Evolutionary conservation across 352 stramenopile species (phyloP).

Genomic region (Phytophthora citricola): DNA sequence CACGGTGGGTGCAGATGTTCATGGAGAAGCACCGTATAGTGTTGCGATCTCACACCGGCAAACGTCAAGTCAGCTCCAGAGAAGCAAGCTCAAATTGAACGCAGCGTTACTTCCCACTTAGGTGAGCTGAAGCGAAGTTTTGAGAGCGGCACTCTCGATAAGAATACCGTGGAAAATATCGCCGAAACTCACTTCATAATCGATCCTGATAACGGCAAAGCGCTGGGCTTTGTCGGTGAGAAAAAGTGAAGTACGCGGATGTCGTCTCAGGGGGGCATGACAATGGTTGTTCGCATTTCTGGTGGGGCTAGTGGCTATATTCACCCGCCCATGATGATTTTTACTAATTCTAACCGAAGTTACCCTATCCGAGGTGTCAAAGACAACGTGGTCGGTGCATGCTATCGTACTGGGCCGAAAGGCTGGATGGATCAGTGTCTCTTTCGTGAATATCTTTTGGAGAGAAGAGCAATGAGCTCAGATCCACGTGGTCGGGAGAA

Average conservation of each 20-base stretch:
- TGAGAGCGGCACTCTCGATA: too few relatives aligned
- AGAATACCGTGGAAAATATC: background rate
- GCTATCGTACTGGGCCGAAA: constrained; percentile 13
- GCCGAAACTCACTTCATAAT: constrained; percentile 6
- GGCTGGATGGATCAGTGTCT: constrained; percentile 6
- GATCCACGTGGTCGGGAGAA: background rate
- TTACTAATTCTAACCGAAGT: constrained; percentile 1
- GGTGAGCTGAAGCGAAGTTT: too few relatives aligned
- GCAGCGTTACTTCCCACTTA: too few relatives aligned
- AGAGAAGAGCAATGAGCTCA: background rate
- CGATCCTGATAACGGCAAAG: background rate
- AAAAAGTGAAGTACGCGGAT: constrained; percentile 2
- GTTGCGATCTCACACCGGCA: constrained; percentile 1
- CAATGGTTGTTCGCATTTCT: constrained; percentile 7
- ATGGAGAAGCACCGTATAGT: constrained; percentile 22
- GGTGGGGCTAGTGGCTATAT: constrained; percentile 2
- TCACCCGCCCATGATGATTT: constrained; percentile 16
- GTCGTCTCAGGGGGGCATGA: constrained; percentile 3
- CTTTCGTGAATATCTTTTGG: constrained; percentile 2
- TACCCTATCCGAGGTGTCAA: constrained; percentile 9
- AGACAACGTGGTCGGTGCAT: constrained; percentile 1
- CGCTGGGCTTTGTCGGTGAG: background rate
- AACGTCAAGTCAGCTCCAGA: background rate
- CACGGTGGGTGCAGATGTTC: constrained; percentile 6
- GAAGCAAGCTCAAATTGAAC: too few relatives aligned